phyloP scores from a whole-genome alignment of 2,329 filamentous ascomycete genomes.

The Trichoderma sp. region DNA sequence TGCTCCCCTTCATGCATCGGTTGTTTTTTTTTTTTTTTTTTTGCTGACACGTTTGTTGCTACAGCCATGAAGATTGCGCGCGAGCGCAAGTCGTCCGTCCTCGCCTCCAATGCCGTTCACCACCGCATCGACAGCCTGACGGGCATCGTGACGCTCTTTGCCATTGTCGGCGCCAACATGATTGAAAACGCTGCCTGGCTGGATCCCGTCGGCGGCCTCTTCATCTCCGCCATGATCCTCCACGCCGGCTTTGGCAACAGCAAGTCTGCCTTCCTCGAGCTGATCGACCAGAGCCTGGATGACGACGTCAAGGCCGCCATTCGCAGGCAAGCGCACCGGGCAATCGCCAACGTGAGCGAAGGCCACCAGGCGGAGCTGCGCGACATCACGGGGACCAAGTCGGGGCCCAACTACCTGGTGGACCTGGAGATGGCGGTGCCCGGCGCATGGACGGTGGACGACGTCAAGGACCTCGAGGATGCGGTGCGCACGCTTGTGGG shows the following conservation, averaged over 20 bases:
- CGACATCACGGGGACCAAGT: constrained; percentile 87
- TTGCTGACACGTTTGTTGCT: constrained; percentile 13
- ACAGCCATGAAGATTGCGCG: constrained; percentile 91
- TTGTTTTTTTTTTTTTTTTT: neutral
- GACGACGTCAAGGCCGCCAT: constrained; percentile 77
- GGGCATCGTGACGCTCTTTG: constrained; percentile 86
- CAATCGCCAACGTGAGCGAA: constrained; percentile 56
- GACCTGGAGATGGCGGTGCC: constrained; percentile 87
- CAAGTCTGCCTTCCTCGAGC: constrained; percentile 75
- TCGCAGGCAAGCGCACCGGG: constrained; percentile 63
- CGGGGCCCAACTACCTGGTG: constrained; percentile 92
- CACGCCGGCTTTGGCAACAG: constrained; percentile 89
- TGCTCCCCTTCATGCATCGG: neutral
- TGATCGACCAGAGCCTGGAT: constrained; percentile 89
- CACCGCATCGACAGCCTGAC: constrained; percentile 96
- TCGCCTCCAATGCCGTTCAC: constrained; percentile 94
- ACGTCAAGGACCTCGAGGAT: constrained; percentile 71
- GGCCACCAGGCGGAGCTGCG: constrained; percentile 68
- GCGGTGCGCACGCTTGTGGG: constrained; percentile 72
- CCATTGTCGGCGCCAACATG: constrained; percentile 86
- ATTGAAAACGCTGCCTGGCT: constrained; percentile 86
- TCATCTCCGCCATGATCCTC: constrained; percentile 93
- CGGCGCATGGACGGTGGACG: constrained; percentile 71
- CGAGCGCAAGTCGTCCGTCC: constrained; percentile 91
- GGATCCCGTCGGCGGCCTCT: constrained; percentile 87